Conservation (phyloP, 495 filamentous ascomycete species). For the Hypomontagnella submonticulosa region DNA sequence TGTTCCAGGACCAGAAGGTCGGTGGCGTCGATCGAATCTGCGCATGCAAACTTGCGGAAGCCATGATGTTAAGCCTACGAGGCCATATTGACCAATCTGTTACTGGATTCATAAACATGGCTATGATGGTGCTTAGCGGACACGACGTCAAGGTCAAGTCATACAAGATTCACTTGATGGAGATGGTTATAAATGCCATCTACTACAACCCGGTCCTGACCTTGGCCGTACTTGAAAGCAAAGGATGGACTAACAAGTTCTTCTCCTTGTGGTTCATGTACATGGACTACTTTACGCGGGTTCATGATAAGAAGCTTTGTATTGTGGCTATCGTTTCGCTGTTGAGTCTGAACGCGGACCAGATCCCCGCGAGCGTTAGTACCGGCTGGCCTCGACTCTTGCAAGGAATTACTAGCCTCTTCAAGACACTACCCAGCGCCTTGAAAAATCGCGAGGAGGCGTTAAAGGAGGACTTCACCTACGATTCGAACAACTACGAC, state of each 20-base stretch:
- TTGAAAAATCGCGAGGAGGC: constrained; percentile 91
- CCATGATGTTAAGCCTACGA: constrained; percentile 93
- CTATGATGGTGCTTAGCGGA: constrained; percentile 81
- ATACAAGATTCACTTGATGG: constrained; percentile 95
- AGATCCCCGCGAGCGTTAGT: constrained; percentile 88
- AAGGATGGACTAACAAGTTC: constrained; percentile 98
- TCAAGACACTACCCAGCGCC: constrained; percentile 89
- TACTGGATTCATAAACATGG: constrained; percentile 85
- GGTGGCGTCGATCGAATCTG: constrained; percentile 96
- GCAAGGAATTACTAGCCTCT: constrained; percentile 86
- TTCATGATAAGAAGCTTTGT: constrained; percentile 98
- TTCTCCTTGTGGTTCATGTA: constrained; percentile 97
- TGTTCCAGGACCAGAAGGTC: constrained; percentile 82
- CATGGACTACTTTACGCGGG: constrained; percentile 91
- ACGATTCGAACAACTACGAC: constrained; percentile 72
- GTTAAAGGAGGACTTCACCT: constrained; percentile 87
- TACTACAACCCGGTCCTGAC: constrained; percentile 92
- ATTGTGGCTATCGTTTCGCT: constrained; percentile 92
- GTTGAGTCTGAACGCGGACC: constrained; percentile 75
- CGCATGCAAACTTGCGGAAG: constrained; percentile 98
- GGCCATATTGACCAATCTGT: constrained; percentile 90
- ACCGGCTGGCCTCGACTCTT: constrained; percentile 96
- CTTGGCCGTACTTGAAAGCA: constrained; percentile 86
- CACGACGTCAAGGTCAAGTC: constrained; percentile 83
- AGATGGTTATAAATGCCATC: constrained; percentile 98